Conservation (phyloP, 2,329 filamentous ascomycete genomes). For the Grosmannia huntii region DNA sequence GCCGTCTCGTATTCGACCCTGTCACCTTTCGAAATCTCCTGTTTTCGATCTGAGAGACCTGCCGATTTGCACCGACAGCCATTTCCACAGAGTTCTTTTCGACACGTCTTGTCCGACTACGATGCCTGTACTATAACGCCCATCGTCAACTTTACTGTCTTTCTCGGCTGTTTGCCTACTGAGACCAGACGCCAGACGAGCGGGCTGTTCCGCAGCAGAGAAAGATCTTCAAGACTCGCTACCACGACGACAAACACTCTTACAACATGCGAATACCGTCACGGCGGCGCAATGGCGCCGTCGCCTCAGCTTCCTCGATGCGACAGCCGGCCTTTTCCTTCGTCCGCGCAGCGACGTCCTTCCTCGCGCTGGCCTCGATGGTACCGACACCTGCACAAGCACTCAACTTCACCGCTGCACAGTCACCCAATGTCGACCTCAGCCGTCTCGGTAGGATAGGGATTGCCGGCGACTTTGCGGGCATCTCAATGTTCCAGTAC, state of each 20-base stretch:
- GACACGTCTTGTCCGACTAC: neutral
- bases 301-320: slow-evolving; percentile 11
- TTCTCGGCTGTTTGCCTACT: neutral
- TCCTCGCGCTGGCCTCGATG: slow-evolving; percentile 28
- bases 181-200: neutral
- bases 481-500: slow-evolving; percentile 81
- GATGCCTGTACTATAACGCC: neutral
- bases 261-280: slow-evolving; percentile 35
- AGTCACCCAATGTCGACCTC: slow-evolving; percentile 65
- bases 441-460: slow-evolving; percentile 68
- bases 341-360: slow-evolving; percentile 8
- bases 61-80: neutral
- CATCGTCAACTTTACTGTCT: neutral
- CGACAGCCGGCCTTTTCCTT: slow-evolving; percentile 1
- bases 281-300: slow-evolving; percentile 25
- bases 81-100: neutral
- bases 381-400: slow-evolving; percentile 31
- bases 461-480: slow-evolving; percentile 78
- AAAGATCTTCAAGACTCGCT: neutral
- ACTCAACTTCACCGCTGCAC: slow-evolving; percentile 46
- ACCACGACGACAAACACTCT: neutral
- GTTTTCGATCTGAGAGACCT: neutral
- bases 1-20: neutral
- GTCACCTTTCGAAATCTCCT: neutral
- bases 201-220: neutral